Conservation (phyloP, 352 stramenopile genomes). For the Phytophthora chlamydospora region DNA sequence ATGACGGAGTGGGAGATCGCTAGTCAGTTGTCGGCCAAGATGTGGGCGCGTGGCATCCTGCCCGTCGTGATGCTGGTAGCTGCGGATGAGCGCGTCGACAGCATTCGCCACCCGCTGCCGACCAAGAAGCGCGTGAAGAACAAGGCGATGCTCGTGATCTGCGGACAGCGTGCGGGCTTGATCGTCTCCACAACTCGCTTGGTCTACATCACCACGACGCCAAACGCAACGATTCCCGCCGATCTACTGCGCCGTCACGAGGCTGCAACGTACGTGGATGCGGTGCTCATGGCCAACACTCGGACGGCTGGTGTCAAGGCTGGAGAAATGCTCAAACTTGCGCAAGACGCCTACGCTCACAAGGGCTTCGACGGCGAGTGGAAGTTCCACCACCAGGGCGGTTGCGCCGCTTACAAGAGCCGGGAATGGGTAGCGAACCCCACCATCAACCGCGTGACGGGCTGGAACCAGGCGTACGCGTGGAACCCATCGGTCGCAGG, state of each 20-base stretch:
- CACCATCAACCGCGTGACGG: slow-evolving; percentile 38
- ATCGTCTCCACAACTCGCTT: slow-evolving; percentile 71
- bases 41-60: slow-evolving; percentile 55
- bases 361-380: slow-evolving; percentile 68
- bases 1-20: slow-evolving; percentile 69
- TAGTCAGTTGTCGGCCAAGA: slow-evolving; percentile 41
- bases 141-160: slow-evolving; percentile 83
- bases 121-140: slow-evolving; percentile 73
- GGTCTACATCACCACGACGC: slow-evolving; percentile 63
- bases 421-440: slow-evolving; percentile 78
- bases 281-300: slow-evolving; percentile 54
- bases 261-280: slow-evolving; percentile 74
- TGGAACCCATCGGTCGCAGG: slow-evolving; percentile 79
- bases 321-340: slow-evolving; percentile 55
- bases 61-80: slow-evolving; percentile 66
- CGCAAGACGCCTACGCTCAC: slow-evolving; percentile 61
- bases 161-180: slow-evolving; percentile 63
- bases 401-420: slow-evolving; percentile 68
- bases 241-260: slow-evolving; percentile 67
- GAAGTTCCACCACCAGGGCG: slow-evolving; percentile 73
- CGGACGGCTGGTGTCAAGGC: slow-evolving; percentile 35
- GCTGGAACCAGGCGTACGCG: slow-evolving; percentile 60
- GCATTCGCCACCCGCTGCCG: slow-evolving; percentile 69
- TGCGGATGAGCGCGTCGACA: slow-evolving; percentile 69
- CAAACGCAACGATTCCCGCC: slow-evolving; percentile 32